Conservation (phyloP, 257 asterid genomes). For the Penstemon eatonii region DNA sequence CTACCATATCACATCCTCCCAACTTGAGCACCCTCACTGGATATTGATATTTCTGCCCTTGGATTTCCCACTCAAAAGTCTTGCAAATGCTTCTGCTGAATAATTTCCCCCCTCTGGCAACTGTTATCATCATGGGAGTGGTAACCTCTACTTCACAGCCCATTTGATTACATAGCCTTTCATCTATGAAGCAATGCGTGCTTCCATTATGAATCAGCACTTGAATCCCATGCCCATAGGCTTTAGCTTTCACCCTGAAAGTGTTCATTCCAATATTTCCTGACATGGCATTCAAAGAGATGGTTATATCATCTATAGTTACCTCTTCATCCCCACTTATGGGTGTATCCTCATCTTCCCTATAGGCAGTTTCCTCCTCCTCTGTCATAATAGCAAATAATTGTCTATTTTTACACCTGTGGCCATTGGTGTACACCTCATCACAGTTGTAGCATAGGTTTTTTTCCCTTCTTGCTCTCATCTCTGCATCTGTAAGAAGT, state of each 20-base stretch:
- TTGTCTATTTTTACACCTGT: too few species aligned
- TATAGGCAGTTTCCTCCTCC: too few species aligned
- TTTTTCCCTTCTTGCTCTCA: too few species aligned
- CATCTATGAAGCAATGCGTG: background rate
- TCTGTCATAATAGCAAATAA: too few species aligned
- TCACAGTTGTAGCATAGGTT: too few species aligned
- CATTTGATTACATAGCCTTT: background rate
- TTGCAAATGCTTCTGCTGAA: background rate
- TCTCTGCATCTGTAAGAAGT: too few species aligned
- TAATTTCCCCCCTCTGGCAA: background rate
- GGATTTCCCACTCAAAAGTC: background rate
- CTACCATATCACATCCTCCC: background rate
- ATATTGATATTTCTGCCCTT: background rate
- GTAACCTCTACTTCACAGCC: background rate
- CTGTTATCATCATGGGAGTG: background rate
- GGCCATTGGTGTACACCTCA: too few species aligned
- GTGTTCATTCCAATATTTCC: background rate
- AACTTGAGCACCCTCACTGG: background rate
- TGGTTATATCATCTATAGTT: background rate
- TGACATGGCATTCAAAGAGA: background rate
- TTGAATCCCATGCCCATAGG: background rate
- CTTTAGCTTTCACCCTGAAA: background rate
- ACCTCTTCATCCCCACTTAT: background rate
- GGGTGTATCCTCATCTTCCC: too few species aligned
- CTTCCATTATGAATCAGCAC: background rate